phyloP scores from a whole-genome alignment of 1,284 basidiomycete species.

The Fistulinella cinereoalba region DNA sequence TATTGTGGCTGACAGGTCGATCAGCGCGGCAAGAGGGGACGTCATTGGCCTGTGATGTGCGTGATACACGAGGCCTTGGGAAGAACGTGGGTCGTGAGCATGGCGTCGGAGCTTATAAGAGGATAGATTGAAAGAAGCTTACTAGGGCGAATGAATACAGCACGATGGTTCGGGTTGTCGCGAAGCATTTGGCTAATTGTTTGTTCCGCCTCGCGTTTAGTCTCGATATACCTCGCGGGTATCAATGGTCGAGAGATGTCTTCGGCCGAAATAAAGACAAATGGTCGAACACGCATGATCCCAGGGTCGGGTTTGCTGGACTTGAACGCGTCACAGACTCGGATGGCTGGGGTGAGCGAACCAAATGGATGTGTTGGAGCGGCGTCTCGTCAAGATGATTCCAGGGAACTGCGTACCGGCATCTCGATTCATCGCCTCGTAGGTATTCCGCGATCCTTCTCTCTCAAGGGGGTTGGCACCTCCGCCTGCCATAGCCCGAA shows the following conservation, averaged over 20 bases:
- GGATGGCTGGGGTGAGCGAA: slow-evolving; percentile 50
- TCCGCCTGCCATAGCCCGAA: slow-evolving; percentile 45
- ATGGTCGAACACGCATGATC: slow-evolving; percentile 53
- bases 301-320: slow-evolving; percentile 38
- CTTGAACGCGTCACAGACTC: slow-evolving; percentile 72
- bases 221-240: slow-evolving; percentile 80
- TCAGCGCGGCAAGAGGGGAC: slow-evolving; percentile 80
- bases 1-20: slow-evolving; percentile 74
- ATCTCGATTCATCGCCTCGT: slow-evolving; percentile 86
- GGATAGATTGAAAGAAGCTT: slow-evolving; percentile 32
- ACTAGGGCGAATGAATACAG: slow-evolving; percentile 86
- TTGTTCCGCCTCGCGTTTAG: slow-evolving; percentile 87
- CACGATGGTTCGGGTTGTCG: slow-evolving; percentile 48
- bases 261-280: slow-evolving; percentile 94
- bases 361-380: slow-evolving; percentile 13
- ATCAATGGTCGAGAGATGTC: slow-evolving; percentile 89
- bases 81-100: slow-evolving; percentile 8
- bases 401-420: slow-evolving; percentile 58
- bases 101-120: slow-evolving; percentile 10
- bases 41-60: slow-evolving; percentile 88
- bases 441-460: slow-evolving; percentile 37
- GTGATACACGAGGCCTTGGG: slow-evolving; percentile 89
- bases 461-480: slow-evolving; percentile 61
- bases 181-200: slow-evolving; percentile 55
- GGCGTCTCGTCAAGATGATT: slow-evolving; percentile 4